A percentile compares a stretch with the other conserved stretches of the same genome.
These are phyloP conservation scores for Pseudogymnoascus sp. DNA, from an alignment of 2,329 filamentous ascomycete species.

Conservation along the genomic window DNA sequence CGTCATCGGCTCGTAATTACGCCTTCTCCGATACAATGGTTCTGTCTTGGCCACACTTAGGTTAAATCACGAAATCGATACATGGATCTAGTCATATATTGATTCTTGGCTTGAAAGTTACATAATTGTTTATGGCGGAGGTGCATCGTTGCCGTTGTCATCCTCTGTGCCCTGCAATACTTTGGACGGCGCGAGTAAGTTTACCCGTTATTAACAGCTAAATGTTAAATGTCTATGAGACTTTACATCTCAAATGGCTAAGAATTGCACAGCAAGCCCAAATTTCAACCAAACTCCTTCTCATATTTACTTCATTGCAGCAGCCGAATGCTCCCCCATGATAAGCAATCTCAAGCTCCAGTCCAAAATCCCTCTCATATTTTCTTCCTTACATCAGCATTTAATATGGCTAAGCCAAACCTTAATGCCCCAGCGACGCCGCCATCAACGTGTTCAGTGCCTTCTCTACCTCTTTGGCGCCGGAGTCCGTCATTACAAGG, in stretches of 20 bases:
- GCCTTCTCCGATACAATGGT: slow-evolving; percentile 3
- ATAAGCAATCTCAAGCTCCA: neutral
- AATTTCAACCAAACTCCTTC: neutral
- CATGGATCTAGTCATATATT: neutral
- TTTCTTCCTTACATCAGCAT: neutral
- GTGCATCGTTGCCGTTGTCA: neutral
- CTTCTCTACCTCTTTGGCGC: neutral
- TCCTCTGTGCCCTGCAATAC: too few relatives aligned
- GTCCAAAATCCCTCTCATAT: neutral
- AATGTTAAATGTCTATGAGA: neutral
- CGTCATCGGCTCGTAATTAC: slow-evolving; percentile 6
- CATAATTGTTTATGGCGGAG: neutral
- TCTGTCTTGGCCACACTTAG: neutral
- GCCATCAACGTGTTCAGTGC: neutral
- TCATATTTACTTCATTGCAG: neutral
- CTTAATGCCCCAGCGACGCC: neutral
- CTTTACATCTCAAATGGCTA: neutral
- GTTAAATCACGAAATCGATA: neutral
- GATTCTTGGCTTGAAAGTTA: neutral
- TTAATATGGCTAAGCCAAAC: neutral
- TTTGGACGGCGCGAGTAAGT: too few relatives aligned
- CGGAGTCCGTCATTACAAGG: slow-evolving; percentile 12
- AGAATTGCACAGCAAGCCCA: neutral
- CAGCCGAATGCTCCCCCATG: neutral
- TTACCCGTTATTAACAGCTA: neutral